Evolutionary conservation across 139 green algal genomes (phyloP).

Genomic region (Monoraphidium neglectum): DNA sequence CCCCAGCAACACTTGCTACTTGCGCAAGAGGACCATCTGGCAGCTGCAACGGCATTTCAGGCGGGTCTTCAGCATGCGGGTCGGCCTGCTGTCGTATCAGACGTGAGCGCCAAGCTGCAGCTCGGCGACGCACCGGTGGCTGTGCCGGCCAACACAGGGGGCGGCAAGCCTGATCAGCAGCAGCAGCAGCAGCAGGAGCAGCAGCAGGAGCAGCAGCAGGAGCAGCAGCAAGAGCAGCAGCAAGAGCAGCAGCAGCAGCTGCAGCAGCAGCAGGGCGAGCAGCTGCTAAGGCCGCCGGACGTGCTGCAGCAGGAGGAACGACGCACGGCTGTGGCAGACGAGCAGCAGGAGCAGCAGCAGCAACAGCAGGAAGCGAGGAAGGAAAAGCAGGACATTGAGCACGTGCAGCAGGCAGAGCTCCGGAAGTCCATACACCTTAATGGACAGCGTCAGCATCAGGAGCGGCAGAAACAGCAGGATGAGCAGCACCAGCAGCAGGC

Average conservation of each 20-base stretch:
- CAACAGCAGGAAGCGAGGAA: background rate
- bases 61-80: no score
- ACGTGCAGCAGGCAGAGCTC: no score
- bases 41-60: no score
- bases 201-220: background rate
- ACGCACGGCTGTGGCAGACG: background rate
- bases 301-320: background rate
- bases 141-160: background rate
- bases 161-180: background rate
- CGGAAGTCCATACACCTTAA: no score
- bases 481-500: no score
- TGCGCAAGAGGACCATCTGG: no score
- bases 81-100: no score
- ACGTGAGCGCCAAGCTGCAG: no score
- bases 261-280: background rate
- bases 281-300: background rate
- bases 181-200: conserved; percentile 1
- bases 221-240: background rate
- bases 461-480: no score
- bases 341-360: background rate
- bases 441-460: no score
- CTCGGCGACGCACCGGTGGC: no score
- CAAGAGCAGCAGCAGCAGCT: background rate
- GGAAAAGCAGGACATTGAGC: background rate
- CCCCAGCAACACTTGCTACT: no score